Conservation (phyloP, 2,329 filamentous ascomycete species). For the Anisogramma anomala region DNA sequence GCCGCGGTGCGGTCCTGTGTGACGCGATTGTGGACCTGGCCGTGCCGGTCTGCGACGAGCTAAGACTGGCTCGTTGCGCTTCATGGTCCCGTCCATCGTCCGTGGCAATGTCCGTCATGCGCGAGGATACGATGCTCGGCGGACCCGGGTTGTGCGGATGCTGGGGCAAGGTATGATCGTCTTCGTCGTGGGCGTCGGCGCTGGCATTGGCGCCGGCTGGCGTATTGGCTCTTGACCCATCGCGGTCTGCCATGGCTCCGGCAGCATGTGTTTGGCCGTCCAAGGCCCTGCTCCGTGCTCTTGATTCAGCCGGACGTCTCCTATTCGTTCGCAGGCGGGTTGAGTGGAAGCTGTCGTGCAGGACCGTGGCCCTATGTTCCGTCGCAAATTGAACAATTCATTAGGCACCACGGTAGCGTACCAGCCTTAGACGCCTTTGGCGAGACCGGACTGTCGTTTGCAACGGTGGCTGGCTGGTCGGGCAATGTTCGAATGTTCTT, state of each 20-base stretch:
- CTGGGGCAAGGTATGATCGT: constrained; percentile 31
- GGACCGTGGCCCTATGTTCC: constrained; percentile 5
- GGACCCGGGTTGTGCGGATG: constrained; percentile 35
- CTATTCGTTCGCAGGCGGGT: not conserved
- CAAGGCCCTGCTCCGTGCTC: not conserved
- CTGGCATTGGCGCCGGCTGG: constrained; percentile 15
- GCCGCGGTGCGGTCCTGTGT: constrained; percentile 32
- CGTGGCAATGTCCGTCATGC: constrained; percentile 54
- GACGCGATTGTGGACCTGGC: constrained; percentile 42
- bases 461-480: constrained; percentile 1
- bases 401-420: not conserved
- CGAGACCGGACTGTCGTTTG: not conserved
- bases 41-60: constrained; percentile 40
- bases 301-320: not conserved
- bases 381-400: not conserved
- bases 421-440: not conserved
- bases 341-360: constrained; percentile 1
- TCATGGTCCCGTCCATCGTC: constrained; percentile 40
- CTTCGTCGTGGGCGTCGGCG: constrained; percentile 17
- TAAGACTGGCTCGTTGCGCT: constrained; percentile 18
- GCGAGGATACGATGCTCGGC: constrained; percentile 58
- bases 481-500: not conserved
- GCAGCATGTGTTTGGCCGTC: not conserved
- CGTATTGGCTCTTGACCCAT: constrained; percentile 25
- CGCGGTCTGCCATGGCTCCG: constrained; percentile 28